These are phyloP conservation scores for Aphanoascus verrucosus DNA, from an alignment of 2,329 filamentous ascomycete genomes.

Conservation along the genomic window DNA sequence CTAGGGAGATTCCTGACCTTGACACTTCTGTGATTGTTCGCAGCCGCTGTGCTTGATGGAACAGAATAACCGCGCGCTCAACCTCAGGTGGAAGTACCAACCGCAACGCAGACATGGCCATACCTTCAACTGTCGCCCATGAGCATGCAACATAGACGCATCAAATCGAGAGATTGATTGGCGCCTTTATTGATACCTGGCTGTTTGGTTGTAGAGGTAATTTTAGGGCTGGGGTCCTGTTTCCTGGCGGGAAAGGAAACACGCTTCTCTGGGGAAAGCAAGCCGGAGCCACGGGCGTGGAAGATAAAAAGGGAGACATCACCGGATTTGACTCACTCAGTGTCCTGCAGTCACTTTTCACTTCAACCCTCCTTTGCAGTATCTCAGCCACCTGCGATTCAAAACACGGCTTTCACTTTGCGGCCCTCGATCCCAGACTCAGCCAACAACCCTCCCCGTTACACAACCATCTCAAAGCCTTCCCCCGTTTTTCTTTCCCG, in stretches of 20 bases:
- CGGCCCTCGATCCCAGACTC: not conserved
- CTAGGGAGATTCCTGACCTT: slow-evolving; percentile 5
- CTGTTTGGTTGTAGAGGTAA: not conserved
- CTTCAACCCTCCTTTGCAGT: not conserved
- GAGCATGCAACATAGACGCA: slow-evolving; percentile 3
- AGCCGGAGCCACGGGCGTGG: not conserved
- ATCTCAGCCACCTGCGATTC: not conserved
- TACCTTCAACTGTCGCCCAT: not conserved
- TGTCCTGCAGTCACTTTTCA: not conserved
- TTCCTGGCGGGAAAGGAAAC: slow-evolving; percentile 7
- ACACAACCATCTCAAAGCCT: not conserved
- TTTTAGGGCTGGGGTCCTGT: not conserved
- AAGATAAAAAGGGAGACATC: slow-evolving; percentile 6
- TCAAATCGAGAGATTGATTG: not conserved
- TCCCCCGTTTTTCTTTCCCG: not conserved
- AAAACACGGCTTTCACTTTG: not conserved
- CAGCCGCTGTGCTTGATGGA: slow-evolving; percentile 2
- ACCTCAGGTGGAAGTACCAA: not conserved
- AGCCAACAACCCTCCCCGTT: not conserved
- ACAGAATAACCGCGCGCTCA: slow-evolving; percentile 8
- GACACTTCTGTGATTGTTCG: not conserved
- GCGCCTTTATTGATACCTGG: not conserved
- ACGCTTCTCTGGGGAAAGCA: not conserved
- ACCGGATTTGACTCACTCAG: not conserved
- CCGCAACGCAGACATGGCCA: not conserved